Evolutionary conservation across 257 asterid genomes (phyloP).

Genomic region (Solanum chmielewskii): DNA sequence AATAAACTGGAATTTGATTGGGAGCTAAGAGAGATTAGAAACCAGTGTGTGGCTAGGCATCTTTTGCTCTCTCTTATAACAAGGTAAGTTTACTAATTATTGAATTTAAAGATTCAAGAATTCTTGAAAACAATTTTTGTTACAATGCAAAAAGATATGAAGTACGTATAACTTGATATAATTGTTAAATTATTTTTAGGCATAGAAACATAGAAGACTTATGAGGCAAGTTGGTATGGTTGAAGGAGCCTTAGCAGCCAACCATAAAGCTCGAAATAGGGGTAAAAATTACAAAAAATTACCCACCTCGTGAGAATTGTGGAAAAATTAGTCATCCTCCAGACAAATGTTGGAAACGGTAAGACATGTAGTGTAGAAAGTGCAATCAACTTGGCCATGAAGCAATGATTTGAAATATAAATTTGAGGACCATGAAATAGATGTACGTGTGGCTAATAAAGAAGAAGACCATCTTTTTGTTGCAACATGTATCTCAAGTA

Average conservation of each 20-base stretch:
- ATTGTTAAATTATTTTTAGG: not conserved
- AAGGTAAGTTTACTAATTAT: too few relatives aligned
- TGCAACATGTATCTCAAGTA: not conserved
- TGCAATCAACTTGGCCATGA: not conserved
- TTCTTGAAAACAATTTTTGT: not conserved
- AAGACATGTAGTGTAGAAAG: not conserved
- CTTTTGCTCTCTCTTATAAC: not conserved
- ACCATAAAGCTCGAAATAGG: not conserved
- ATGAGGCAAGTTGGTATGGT: not conserved
- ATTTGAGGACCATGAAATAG: not conserved
- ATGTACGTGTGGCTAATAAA: not conserved
- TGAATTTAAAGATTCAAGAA: not conserved
- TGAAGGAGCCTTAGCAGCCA: not conserved
- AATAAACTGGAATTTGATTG: not conserved
- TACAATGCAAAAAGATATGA: not conserved
- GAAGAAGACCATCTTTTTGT: not conserved
- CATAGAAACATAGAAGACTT: not conserved
- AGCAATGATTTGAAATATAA: not conserved
- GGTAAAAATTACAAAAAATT: not conserved
- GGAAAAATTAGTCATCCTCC: not conserved
- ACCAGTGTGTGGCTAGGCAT: not conserved
- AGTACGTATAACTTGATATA: not conserved
- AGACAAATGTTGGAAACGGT: not conserved
- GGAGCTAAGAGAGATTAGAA: not conserved
- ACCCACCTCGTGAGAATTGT: not conserved